Evolutionary conservation across 495 filamentous ascomycete species (phyloP).

Genomic region (Penicillium turbatum): DNA sequence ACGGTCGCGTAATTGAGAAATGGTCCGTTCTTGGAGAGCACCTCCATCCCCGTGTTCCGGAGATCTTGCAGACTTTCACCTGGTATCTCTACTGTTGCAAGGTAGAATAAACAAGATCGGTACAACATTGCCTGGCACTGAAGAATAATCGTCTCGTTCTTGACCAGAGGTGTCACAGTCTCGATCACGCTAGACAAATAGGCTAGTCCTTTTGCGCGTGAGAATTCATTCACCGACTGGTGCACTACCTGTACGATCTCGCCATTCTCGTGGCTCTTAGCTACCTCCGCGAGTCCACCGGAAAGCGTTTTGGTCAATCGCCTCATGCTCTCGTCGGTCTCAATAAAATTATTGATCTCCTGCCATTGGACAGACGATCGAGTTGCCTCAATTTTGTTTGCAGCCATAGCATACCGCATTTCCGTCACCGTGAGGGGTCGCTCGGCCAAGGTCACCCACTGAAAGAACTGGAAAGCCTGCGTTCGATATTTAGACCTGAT

Average conservation of each 20-base stretch:
- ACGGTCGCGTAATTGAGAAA: conserved; percentile 7
- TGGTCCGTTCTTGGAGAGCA: background rate
- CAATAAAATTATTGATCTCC: conserved; percentile 3
- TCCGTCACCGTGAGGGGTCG: conserved; percentile 13
- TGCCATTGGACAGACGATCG: background rate
- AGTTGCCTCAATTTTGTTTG: background rate
- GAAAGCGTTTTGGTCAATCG: conserved; percentile 8
- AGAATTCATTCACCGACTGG: conserved; percentile 19
- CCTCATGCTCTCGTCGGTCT: conserved; percentile 10
- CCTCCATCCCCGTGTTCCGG: background rate
- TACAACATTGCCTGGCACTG: conserved; percentile 5
- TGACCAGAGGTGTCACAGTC: background rate
- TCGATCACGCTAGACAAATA: conserved; percentile 17
- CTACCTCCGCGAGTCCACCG: conserved; percentile 14
- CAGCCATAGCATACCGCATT: conserved; percentile 14
- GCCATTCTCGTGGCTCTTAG: background rate
- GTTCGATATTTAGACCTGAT: background rate
- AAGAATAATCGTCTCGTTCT: background rate
- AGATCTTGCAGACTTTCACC: no score
- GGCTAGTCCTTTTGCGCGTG: conserved; percentile 8
- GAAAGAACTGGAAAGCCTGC: conserved; percentile 11
- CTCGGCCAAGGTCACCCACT: conserved; percentile 17
- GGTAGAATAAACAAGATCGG: conserved; percentile 9
- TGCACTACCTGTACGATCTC: conserved; percentile 15
- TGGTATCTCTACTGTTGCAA: no score